phyloP scores from a whole-genome alignment of 768 basidiomycete genomes.

The Tylopilus rubrobrunneus region DNA sequence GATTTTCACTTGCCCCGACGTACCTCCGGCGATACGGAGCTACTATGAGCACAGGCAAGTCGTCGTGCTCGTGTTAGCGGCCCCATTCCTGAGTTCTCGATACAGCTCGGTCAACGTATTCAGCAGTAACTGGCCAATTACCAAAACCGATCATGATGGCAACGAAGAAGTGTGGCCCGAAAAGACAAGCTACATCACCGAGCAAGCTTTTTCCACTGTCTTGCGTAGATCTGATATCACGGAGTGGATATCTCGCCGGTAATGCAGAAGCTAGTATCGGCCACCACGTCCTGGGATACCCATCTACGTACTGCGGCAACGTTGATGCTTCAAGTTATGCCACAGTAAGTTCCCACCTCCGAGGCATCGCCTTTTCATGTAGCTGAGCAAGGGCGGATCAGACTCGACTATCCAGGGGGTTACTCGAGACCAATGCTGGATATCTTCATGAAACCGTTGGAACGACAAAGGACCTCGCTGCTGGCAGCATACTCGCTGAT shows the following conservation, averaged over 20 bases:
- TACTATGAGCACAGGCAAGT: slow-evolving; percentile 85
- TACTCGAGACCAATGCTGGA: background rate
- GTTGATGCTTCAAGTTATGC: slow-evolving; percentile 9
- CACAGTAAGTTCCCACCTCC: background rate
- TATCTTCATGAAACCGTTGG: background rate
- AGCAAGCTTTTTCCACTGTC: slow-evolving; percentile 88
- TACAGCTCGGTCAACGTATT: slow-evolving; percentile 79
- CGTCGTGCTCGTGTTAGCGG: background rate
- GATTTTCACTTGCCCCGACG: slow-evolving; percentile 83
- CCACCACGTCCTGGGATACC: background rate
- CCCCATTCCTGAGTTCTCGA: background rate
- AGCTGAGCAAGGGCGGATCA: background rate
- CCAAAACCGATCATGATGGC: slow-evolving; percentile 60
- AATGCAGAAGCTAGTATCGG: background rate
- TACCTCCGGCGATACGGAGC: slow-evolving; percentile 69
- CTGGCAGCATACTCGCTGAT: slow-evolving; percentile 9
- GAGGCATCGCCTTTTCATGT: background rate
- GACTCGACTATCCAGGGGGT: background rate
- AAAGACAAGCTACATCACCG: slow-evolving; percentile 83
- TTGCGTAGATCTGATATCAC: slow-evolving; percentile 86
- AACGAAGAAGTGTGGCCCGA: slow-evolving; percentile 81
- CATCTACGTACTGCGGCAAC: slow-evolving; percentile 3
- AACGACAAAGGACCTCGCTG: background rate
- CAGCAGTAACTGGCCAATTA: slow-evolving; percentile 67
- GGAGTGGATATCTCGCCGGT: slow-evolving; percentile 81